Evolutionary conservation across 257 asterid species (phyloP), one percentile per base, ranked within the genome.

Genomic region (Solanum pennellii): DNA sequence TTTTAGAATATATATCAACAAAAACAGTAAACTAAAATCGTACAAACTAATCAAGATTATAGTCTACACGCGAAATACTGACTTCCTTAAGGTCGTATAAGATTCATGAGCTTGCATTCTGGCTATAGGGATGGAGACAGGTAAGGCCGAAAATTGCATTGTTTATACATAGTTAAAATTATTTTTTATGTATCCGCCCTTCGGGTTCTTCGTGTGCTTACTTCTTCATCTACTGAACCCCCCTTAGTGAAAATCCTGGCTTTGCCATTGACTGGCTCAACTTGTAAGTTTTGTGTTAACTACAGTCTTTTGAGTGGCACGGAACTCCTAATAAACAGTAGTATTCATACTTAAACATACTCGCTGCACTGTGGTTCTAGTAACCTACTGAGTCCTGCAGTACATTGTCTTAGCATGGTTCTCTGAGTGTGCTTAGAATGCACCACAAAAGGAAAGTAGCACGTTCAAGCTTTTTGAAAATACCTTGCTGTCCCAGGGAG

Each of bases 401-500:
- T 35, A 49, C 31, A 31, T 6, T 49, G 39, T 49, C 29, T 20
- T 49, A 20, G 45, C 11, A 29, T 82, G 85, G 25, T 29, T 52
- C 29, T 16, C 10, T 80, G 10, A 47, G 20, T 8, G 12, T 25
- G 68, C 69, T 82, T 39, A 37, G 37, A 35, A 73, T 37, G 82
- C 47, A 37, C 82, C 5, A 73, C 82, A 73, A 37, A 35, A 37
- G 47, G 82, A 73, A 73, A 73, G 29, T 73, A 37, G 29, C 47
- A 47, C 10, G 45, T 49, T 82, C 29, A 52, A 82, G 85, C 16
- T 20, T 82, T 49, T 11, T 11, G 31, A 35, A 49, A 35, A 76
- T 94, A 97, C 99, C 99, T 95, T 88, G 99, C 97, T 88, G 99
- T 95, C 49, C 99, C 99, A 15, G 99, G 99, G 85, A 97, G 99